A percentile compares a stretch with the other conserved stretches of the same genome.
phyloP scores from a whole-genome alignment of 129 eudicot species.

The Saussurea involucrata region DNA sequence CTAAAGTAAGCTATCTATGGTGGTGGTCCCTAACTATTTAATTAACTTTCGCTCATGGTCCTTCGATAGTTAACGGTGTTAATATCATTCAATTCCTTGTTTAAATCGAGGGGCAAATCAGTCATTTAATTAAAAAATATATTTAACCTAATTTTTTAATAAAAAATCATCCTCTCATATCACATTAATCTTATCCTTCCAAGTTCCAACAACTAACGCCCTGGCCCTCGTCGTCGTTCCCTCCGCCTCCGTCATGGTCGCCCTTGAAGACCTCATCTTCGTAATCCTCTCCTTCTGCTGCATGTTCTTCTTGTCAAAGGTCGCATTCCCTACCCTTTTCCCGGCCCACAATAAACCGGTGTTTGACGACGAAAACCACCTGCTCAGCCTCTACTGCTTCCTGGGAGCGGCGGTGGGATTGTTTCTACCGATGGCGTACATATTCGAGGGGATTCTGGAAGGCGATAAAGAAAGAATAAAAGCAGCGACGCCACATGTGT shows the following conservation, averaged over 20 bases:
- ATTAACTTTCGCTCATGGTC: no score
- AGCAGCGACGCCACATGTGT: conserved; percentile 77
- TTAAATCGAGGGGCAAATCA: no score
- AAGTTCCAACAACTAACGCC: conserved; percentile 58
- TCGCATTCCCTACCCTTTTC: conserved; percentile 53
- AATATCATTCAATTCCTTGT: no score
- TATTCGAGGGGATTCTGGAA: conserved; percentile 56
- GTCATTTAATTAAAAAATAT: no score
- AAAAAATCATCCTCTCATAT: no score
- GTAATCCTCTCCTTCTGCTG: conserved; percentile 56
- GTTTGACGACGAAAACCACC: conserved; percentile 23
- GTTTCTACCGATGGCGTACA: conserved; percentile 64
- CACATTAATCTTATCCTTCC: conserved; percentile 52
- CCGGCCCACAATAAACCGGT: conserved; percentile 25
- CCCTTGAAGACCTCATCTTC: conserved; percentile 42
- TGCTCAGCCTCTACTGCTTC: conserved; percentile 37
- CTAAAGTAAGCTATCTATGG: no score
- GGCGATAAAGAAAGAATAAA: conserved; percentile 71
- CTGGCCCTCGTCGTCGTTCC: conserved; percentile 55
- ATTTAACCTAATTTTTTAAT: no score
- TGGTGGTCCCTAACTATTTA: no score
- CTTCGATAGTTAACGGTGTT: no score
- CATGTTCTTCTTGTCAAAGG: conserved; percentile 55
- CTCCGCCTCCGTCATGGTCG: conserved; percentile 71
- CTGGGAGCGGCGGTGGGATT: conserved; percentile 49